Base-by-base conservation (phyloP, 1,139 yeast genomes). In the Wickerhamomyces sp. region DNA sequence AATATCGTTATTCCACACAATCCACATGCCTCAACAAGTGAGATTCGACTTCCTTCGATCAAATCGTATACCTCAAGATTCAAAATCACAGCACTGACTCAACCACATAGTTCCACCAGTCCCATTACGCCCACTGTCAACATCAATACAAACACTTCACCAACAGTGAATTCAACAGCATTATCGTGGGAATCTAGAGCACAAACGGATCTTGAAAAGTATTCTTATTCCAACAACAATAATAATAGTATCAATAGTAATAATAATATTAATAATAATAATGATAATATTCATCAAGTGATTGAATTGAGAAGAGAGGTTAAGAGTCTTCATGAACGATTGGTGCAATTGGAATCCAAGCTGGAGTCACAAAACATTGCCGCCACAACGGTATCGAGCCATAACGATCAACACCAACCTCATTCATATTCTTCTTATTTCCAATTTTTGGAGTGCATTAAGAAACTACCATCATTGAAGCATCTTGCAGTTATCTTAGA, bases 11-110 rank as follows among this genome's bases (percentile, higher is more conserved):
- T n/a, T n/a, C n/a, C n/a, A n/a, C n/a, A n/a, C n/a, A n/a, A n/a
- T n/a, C n/a, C n/a, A n/a, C n/a, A n/a, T n/a, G n/a, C n/a, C n/a
- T n/a, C n/a, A n/a, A n/a, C n/a, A n/a, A n/a, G n/a, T n/a, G 35
- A 33, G 5, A 38, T 42, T 18, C 40, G 38, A 25, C 37, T 44
- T 5, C 48, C 48, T 22, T 40, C 48, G 15, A 35, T 44, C 23
- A 37, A 36, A 27, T 30, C 40, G 3, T 40, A 44, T 32, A 40
- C 47, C 12, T 37, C 47, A 15, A 38, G 44, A 2, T 42, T 44
- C 35, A 37, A 32, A 17, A 38, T 43, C 11, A 28, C 31, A 12
- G 25, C 25, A 4, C 17, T 21, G 25, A 28, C 22, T 5, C 31
- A 28, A 19, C 31, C 31, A 12, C 31, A 28, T 12, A n/a, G n/a